Evolutionary conservation across 345 rosid species (phyloP), one percentile per base, ranked within the genome.

Genomic region (Luvunga scandens): DNA sequence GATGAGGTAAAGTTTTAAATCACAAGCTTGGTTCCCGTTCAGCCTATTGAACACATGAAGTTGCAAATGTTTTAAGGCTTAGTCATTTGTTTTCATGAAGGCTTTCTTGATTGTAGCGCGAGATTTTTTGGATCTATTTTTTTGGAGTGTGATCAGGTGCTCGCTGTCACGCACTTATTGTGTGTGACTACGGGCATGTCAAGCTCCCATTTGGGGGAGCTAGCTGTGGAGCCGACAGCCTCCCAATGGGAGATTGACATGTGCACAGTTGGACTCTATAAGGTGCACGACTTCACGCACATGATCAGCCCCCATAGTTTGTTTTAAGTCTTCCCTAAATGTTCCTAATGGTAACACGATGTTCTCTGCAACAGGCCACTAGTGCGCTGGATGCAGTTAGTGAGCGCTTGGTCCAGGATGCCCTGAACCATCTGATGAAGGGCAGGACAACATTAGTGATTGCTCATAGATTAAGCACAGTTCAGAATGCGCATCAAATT

Each of bases 331-430:
- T 71, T 2, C 39, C 39, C 57, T 34, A 48, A 39, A 55, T 28
- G 50, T 12, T 45, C 50, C 16, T 13, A 13, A 13, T 12, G 12
- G 50, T 53, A 53, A 31, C 2, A 33, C 31, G 21, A 14, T 42
- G 14, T 76, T 66, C 53, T 42, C 42, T 81, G 66, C 48, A 80
- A 77, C 85, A 91, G 99, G 98, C 98, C 64, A 93, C 97, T 6
- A 95, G 99, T 82, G 97, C 99, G 0, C 76, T 95, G 85, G 99
- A 95, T 85, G 93, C 96, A 62, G 89, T 89, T n/a, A 93, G 98
- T 50, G 97, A 92, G 81, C 92, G 93, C 19, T 88, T 93, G 68
- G 96, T 92, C 39, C 97, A 95, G 87, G 90, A 89, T 75, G 98
- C 99, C 33, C 81, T 95, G 81, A 87, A 87, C 85, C 93, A 85